phyloP scores from a whole-genome alignment of 2,329 filamentous ascomycete genomes.

The Clarireedia paspali region DNA sequence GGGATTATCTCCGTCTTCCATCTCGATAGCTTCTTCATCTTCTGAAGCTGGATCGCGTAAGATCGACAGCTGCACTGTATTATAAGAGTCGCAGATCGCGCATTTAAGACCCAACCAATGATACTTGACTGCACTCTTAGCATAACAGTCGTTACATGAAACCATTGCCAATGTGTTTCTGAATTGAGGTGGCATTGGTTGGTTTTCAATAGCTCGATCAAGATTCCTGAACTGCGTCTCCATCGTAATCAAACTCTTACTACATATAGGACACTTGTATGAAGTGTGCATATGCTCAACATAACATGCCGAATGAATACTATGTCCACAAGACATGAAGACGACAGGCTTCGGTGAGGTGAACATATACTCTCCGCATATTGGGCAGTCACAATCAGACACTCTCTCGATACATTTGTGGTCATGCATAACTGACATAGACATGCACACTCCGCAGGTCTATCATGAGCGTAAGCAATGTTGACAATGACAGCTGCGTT shows the following conservation, averaged over 20 bases:
- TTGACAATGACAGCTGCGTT: neutral
- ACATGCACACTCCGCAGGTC: slow-evolving; percentile 91
- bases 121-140: slow-evolving; percentile 77
- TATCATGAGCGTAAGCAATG: slow-evolving; percentile 29
- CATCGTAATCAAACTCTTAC: slow-evolving; percentile 96
- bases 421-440: slow-evolving; percentile 73
- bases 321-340: slow-evolving; percentile 92
- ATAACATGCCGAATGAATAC: slow-evolving; percentile 87
- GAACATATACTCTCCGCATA: slow-evolving; percentile 95
- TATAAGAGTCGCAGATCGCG: slow-evolving; percentile 62
- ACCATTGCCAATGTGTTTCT: slow-evolving; percentile 72
- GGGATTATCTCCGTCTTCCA: slow-evolving; percentile 17
- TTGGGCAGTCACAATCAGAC: slow-evolving; percentile 92
- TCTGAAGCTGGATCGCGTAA: slow-evolving; percentile 36
- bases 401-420: slow-evolving; percentile 94
- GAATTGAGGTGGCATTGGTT: slow-evolving; percentile 89
- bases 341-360: slow-evolving; percentile 82
- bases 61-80: slow-evolving; percentile 58
- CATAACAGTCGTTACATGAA: slow-evolving; percentile 90
- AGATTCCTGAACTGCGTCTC: slow-evolving; percentile 88
- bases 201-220: slow-evolving; percentile 75
- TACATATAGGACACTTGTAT: slow-evolving; percentile 96
- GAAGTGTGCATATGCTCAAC: slow-evolving; percentile 80
- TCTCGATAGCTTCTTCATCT: slow-evolving; percentile 16
- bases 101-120: slow-evolving; percentile 96